phyloP scores from a whole-genome alignment of 106 monocot species.

The Dioscorea dumetorum region DNA sequence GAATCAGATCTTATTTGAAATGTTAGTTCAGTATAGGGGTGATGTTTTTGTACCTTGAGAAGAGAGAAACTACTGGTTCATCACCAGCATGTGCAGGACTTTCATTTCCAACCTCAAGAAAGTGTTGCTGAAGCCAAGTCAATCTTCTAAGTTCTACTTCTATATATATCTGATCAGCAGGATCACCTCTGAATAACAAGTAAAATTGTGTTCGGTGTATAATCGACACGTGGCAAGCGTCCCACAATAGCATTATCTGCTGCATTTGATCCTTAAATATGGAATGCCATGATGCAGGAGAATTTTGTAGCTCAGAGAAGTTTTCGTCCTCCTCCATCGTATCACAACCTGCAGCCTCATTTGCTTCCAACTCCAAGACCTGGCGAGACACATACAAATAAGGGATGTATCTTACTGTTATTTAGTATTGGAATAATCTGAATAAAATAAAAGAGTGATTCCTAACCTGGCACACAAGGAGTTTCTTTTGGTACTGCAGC shows the following conservation, averaged over 20 bases:
- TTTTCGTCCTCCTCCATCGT: slow-evolving; percentile 25
- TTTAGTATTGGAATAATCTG: no score
- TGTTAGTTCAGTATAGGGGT: not conserved
- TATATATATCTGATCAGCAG: slow-evolving; percentile 91
- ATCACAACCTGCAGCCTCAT: slow-evolving; percentile 36
- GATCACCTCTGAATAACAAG: slow-evolving; percentile 77
- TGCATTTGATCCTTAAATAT: slow-evolving; percentile 69
- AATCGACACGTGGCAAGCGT: slow-evolving; percentile 85
- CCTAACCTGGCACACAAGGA: slow-evolving; percentile 84
- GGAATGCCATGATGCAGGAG: slow-evolving; percentile 50
- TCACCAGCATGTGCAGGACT: slow-evolving; percentile 55
- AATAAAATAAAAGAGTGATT: not conserved
- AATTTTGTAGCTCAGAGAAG: slow-evolving; percentile 28
- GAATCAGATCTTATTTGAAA: not conserved
- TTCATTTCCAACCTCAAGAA: slow-evolving; percentile 43
- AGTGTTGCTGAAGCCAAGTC: slow-evolving; percentile 77
- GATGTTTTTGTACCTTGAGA: slow-evolving; percentile 50
- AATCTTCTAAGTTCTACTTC: slow-evolving; percentile 88
- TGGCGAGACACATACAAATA: slow-evolving; percentile 7
- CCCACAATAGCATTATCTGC: slow-evolving; percentile 81
- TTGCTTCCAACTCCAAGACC: slow-evolving; percentile 92
- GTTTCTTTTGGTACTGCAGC: slow-evolving; percentile 95
- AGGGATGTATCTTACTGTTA: not conserved
- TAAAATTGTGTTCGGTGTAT: slow-evolving; percentile 93
- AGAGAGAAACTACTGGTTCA: slow-evolving; percentile 49